These are phyloP conservation scores for Oryza nivara DNA, from an alignment of 176 grass and related monocot species.

Conservation along the genomic window DNA sequence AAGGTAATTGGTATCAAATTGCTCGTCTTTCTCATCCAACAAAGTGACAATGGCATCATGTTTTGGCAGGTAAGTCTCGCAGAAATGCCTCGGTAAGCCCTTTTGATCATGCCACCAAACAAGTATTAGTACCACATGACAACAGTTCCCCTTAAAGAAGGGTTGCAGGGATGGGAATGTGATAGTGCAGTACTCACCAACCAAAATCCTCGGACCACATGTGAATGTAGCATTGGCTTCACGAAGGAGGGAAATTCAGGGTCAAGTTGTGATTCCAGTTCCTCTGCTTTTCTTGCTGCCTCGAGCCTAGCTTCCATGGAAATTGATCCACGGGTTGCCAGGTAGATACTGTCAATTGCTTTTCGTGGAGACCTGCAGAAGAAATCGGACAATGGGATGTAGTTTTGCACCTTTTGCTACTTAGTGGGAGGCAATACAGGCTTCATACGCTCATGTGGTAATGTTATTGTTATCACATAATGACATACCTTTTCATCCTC, in stretches of 20 bases:
- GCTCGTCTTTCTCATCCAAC: conserved; percentile 65
- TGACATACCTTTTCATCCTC: conserved; percentile 52
- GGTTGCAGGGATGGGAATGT: not conserved
- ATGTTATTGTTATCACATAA: conserved; percentile 25
- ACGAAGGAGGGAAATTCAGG: conserved; percentile 62
- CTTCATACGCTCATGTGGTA: not conserved
- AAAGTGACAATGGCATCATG: conserved; percentile 59
- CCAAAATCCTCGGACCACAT: conserved; percentile 76
- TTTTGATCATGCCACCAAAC: conserved; percentile 25
- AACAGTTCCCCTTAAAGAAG: not conserved
- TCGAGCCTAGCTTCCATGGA: conserved; percentile 61
- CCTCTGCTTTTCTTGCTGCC: conserved; percentile 72
- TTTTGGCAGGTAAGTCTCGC: conserved; percentile 69
- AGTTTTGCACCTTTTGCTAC: conserved; percentile 23
- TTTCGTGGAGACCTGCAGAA: conserved; percentile 55
- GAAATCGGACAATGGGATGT: not conserved
- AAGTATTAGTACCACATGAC: conserved; percentile 12
- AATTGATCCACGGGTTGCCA: conserved; percentile 43
- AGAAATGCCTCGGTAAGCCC: conserved; percentile 72
- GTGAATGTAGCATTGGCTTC: conserved; percentile 80
- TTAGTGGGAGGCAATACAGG: conserved; percentile 14
- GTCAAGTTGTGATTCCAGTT: conserved; percentile 65
- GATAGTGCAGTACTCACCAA: conserved; percentile 56
- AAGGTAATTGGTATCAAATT: conserved; percentile 68
- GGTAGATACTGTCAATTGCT: conserved; percentile 52